phyloP scores from a whole-genome alignment of 495 filamentous ascomycete species.

The Penicillium manginii region DNA sequence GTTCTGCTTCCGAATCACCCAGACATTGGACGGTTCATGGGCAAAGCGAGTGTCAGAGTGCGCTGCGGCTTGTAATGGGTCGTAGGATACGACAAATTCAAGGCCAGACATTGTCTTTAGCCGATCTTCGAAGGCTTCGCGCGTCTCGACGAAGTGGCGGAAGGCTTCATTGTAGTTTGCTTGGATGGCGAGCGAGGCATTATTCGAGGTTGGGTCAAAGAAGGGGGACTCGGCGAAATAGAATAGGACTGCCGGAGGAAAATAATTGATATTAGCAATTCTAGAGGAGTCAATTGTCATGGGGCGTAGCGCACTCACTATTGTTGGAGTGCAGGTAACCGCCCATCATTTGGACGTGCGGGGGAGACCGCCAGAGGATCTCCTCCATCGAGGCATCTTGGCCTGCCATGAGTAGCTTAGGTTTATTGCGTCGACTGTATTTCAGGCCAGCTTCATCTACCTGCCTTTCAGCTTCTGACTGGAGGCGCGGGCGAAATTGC shows the following conservation, averaged over 20 bases:
- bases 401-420: slow-evolving; percentile 32
- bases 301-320: slow-evolving; percentile 32
- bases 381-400: slow-evolving; percentile 74
- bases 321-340: slow-evolving; percentile 56
- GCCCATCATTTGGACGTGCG: slow-evolving; percentile 61
- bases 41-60: slow-evolving; percentile 61
- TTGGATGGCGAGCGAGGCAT: slow-evolving; percentile 75
- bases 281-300: slow-evolving; percentile 10
- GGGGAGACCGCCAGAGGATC: slow-evolving; percentile 72
- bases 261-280: neutral
- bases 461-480: neutral
- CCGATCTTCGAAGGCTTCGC: slow-evolving; percentile 77
- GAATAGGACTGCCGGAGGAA: slow-evolving; percentile 62
- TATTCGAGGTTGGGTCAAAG: slow-evolving; percentile 89
- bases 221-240: slow-evolving; percentile 92
- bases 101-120: slow-evolving; percentile 79
- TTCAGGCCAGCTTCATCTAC: slow-evolving; percentile 3
- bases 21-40: slow-evolving; percentile 66
- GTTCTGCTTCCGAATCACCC: slow-evolving; percentile 91
- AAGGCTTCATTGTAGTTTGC: slow-evolving; percentile 73
- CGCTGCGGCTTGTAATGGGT: slow-evolving; percentile 65
- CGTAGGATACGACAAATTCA: slow-evolving; percentile 80
- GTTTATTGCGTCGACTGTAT: neutral
- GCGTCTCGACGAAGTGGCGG: slow-evolving; percentile 64
- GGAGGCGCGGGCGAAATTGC: neutral